These are phyloP conservation scores for Sarcomyxa edulis DNA, from an alignment of 768 basidiomycete genomes.

Conservation along the genomic window DNA sequence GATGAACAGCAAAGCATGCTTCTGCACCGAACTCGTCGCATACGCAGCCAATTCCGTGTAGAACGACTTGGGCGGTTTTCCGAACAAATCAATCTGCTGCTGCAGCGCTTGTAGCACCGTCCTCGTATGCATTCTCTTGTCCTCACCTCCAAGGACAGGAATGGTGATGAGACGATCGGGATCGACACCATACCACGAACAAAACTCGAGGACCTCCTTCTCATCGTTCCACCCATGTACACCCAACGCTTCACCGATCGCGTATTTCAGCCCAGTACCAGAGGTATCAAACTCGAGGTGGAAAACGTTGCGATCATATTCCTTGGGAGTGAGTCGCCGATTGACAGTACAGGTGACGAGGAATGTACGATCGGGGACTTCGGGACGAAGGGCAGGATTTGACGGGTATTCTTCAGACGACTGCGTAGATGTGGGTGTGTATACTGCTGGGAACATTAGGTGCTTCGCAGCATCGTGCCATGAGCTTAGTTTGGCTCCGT, in stretches of 20 bases:
- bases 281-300: conserved; percentile 93
- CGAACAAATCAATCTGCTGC: conserved; percentile 95
- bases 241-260: conserved; percentile 94
- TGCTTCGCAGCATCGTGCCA: conserved; percentile 90
- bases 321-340: conserved; percentile 86
- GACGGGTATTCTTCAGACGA: conserved; percentile 43
- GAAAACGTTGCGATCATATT: conserved; percentile 98
- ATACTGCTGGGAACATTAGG: conserved; percentile 81
- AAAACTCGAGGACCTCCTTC: conserved; percentile 84
- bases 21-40: conserved; percentile 66
- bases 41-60: conserved; percentile 81
- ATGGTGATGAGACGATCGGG: conserved; percentile 77
- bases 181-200: conserved; percentile 86
- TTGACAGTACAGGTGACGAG: conserved; percentile 93
- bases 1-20: conserved; percentile 83
- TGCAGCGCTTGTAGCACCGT: conserved; percentile 95
- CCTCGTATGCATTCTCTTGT: conserved; percentile 71
- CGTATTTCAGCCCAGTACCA: conserved; percentile 92
- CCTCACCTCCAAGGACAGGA: conserved; percentile 61
- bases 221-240: conserved; percentile 98
- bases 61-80: conserved; percentile 93
- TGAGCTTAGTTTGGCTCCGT: conserved; percentile 55
- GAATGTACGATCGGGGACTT: conserved; percentile 84
- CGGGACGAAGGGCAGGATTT: conserved; percentile 76
- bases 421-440: conserved; percentile 42